Percentiles rank a stretch among this genome's conserved stretches.
These are phyloP conservation scores for Thalia dealbata DNA, from an alignment of 176 grass and related monocot species.

Conservation along the genomic window DNA sequence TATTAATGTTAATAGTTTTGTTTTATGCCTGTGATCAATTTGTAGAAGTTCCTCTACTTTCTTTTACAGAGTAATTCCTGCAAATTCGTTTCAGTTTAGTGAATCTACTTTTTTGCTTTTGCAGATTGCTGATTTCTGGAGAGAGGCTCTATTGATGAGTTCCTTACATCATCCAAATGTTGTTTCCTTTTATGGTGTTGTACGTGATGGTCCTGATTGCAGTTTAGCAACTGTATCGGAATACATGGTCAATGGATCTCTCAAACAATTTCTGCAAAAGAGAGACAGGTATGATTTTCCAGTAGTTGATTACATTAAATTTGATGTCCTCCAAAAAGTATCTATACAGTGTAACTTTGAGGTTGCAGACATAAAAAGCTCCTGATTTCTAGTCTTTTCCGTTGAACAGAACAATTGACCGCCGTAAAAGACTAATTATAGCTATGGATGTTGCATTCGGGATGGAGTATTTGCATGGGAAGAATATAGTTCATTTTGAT, in stretches of 20 bases:
- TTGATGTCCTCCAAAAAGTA: background rate
- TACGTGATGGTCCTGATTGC: slow-evolving; percentile 87
- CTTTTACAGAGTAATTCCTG: background rate
- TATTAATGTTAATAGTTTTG: background rate
- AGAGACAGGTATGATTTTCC: slow-evolving; percentile 62
- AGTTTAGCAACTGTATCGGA: slow-evolving; percentile 92
- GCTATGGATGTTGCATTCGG: slow-evolving; percentile 96
- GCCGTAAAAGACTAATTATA: slow-evolving; percentile 90
- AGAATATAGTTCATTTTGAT: slow-evolving; percentile 98
- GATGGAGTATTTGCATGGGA: slow-evolving; percentile 98
- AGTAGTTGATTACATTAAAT: background rate
- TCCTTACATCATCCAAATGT: slow-evolving; percentile 96
- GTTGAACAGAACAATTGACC: slow-evolving; percentile 75
- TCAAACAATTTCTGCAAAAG: slow-evolving; percentile 92
- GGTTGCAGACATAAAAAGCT: background rate
- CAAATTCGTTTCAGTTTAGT: slow-evolving; percentile 6
- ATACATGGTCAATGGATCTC: slow-evolving; percentile 98
- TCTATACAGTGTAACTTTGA: background rate
- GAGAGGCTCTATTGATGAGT: slow-evolving; percentile 80
- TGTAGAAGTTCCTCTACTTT: background rate
- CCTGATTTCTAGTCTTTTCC: background rate
- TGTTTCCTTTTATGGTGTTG: slow-evolving; percentile 97
- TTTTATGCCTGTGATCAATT: background rate
- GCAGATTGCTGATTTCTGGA: slow-evolving; percentile 99
- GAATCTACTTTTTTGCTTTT: slow-evolving; percentile 20